These are phyloP conservation scores for Lachnellula willkommii DNA, from an alignment of 2,329 filamentous ascomycete species.

Conservation along the genomic window DNA sequence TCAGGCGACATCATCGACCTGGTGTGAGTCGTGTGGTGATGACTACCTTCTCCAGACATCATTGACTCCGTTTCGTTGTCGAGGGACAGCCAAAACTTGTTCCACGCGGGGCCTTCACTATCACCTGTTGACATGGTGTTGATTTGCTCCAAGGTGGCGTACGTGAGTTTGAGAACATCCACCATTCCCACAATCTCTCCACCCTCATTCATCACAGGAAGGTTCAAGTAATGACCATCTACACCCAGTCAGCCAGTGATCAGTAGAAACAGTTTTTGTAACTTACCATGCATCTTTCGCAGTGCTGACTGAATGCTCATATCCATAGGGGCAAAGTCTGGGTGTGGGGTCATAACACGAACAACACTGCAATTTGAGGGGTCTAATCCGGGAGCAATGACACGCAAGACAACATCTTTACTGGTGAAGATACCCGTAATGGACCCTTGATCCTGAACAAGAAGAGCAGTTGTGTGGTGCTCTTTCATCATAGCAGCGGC, in stretches of 20 bases:
- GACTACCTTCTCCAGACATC: conserved; percentile 84
- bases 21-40: conserved; percentile 55
- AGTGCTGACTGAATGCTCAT: conserved; percentile 99
- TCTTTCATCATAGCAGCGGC: conserved; percentile 97
- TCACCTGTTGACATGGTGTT: conserved; percentile 89
- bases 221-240: conserved; percentile 97
- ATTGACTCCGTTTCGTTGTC: conserved; percentile 86
- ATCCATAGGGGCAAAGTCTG: conserved; percentile 96
- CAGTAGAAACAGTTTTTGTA: neutral
- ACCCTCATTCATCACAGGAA: conserved; percentile 95
- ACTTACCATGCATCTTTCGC: conserved; percentile 95
- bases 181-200: conserved; percentile 99
- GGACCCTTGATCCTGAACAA: conserved; percentile 93
- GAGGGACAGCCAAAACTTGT: conserved; percentile 98
- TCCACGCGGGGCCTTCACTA: conserved; percentile 94
- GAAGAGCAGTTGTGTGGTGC: conserved; percentile 92
- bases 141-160: conserved; percentile 95
- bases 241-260: conserved; percentile 18
- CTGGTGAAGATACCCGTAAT: conserved; percentile 99
- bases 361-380: conserved; percentile 95
- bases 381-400: conserved; percentile 94
- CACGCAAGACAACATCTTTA: conserved; percentile 96
- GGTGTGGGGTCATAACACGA: conserved; percentile 97
- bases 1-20: conserved; percentile 82
- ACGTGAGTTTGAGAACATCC: conserved; percentile 95